Conservation (phyloP, 1,284 basidiomycete species). For the Cutaneotrichosporon cavernicola region DNA sequence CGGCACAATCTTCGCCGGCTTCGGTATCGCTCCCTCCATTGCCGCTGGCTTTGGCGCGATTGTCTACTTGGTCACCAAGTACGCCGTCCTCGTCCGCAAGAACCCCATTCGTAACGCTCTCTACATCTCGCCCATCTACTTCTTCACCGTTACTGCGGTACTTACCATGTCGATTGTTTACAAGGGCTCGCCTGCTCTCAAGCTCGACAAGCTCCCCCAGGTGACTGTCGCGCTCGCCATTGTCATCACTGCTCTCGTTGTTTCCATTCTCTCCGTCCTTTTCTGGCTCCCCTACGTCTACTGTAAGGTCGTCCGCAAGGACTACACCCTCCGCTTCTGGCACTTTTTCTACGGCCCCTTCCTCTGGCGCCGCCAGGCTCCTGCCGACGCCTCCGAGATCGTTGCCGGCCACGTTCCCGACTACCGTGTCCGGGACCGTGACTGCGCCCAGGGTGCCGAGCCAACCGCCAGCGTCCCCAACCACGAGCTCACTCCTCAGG, state of each 20-base stretch:
- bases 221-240: constrained; percentile 54
- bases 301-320: constrained; percentile 55
- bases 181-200: constrained; percentile 52
- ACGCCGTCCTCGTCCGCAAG: constrained; percentile 50
- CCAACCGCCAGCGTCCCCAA: constrained; percentile 9
- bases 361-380: constrained; percentile 51
- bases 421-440: constrained; percentile 48
- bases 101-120: constrained; percentile 48
- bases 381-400: constrained; percentile 13
- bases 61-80: constrained; percentile 55
- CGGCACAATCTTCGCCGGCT: constrained; percentile 54
- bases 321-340: constrained; percentile 55
- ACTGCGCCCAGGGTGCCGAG: constrained; percentile 15
- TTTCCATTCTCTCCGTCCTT: constrained; percentile 51
- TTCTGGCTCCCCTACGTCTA: constrained; percentile 58
- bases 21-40: constrained; percentile 51
- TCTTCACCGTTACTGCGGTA: constrained; percentile 51
- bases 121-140: constrained; percentile 52
- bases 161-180: constrained; percentile 51
- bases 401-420: constrained; percentile 45
- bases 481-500: neutral
- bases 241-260: constrained; percentile 52
- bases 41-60: constrained; percentile 55
- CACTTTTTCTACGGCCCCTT: constrained; percentile 57
- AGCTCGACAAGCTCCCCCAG: constrained; percentile 48